A percentile compares a stretch with the other conserved stretches of the same genome.
phyloP scores from a whole-genome alignment of 805 yeast species.

The Starmerella apis region DNA sequence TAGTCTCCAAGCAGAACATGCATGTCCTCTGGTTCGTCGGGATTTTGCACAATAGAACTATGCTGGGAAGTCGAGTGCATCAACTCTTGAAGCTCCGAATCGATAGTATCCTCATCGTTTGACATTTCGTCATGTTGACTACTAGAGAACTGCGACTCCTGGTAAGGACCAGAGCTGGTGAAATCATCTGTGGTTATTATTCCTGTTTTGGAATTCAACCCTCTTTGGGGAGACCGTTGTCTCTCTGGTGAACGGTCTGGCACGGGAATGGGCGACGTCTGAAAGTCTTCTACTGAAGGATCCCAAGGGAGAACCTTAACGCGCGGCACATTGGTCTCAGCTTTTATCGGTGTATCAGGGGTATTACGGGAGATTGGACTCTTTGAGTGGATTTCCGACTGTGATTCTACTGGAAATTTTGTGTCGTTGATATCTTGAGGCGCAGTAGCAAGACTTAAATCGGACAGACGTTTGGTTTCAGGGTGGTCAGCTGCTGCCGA shows the following conservation, averaged over 20 bases:
- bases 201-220: neutral
- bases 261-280: slow-evolving; percentile 3
- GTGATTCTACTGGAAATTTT: neutral
- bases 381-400: neutral
- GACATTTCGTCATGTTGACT: neutral
- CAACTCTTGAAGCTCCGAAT: neutral
- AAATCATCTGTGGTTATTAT: neutral
- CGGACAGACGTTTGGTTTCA: no score
- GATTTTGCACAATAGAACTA: neutral
- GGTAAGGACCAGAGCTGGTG: neutral
- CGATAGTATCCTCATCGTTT: neutral
- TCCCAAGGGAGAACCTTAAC: slow-evolving; percentile 1
- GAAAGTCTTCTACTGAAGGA: neutral
- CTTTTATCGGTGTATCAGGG: neutral
- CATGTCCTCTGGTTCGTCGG: neutral
- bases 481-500: no score
- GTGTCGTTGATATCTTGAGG: no score
- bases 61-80: neutral
- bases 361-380: neutral
- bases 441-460: no score
- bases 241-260: slow-evolving; percentile 3
- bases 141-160: neutral
- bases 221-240: neutral
- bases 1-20: no score
- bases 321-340: neutral